Evolutionary conservation across 768 basidiomycete species (phyloP), one percentile per base, ranked within the genome.

Genomic region (Fibroporia radiculosa): DNA sequence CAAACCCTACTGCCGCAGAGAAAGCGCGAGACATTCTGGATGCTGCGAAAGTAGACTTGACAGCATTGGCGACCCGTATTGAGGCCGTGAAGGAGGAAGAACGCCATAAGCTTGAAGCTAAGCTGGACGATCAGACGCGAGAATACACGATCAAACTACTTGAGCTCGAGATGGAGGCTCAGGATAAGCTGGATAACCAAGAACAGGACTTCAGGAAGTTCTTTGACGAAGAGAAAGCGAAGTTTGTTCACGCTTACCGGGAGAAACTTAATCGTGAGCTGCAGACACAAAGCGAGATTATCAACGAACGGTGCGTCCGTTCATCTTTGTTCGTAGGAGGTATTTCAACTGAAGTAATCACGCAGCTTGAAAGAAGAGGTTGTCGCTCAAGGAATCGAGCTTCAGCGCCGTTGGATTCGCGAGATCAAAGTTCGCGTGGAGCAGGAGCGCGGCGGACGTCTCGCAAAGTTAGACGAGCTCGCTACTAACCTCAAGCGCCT

Each of bases 341-440:
- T 19, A 14, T 26, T 37, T 25, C 14, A n/a, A n/a, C 32, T 40
- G 32, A 5, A 31, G 25, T 33, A 37, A n/a, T 31, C 18, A 1
- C n/a, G n/a, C 56, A 96, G 93, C 32, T 73, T 99, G 47, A 88
- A 84, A 62, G 90, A 95, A 61, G 93, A 95, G 62, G 91, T 98
- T 42, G 75, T 98, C 40, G 85, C 93, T 3, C 93, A 98, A 62
- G 96, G 93, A 14, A 92, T 99, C 57, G 96, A 98, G 66, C 80
- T 98, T 19, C 96, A 98, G 61, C 82, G 93, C 40, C 78, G 90
- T 43, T 98, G 95, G 93, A 87, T 99, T 32, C 82, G 90, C 25
- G 92, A 97, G 47, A 82, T 98, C 72, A 96, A 97, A 68, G 75
- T 93, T 40, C 85, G 83, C 51, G 93, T 99, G 45, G 95, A 99